phyloP scores from a whole-genome alignment of 2,329 filamentous ascomycete genomes.

The Fusarium sarcochroum region DNA sequence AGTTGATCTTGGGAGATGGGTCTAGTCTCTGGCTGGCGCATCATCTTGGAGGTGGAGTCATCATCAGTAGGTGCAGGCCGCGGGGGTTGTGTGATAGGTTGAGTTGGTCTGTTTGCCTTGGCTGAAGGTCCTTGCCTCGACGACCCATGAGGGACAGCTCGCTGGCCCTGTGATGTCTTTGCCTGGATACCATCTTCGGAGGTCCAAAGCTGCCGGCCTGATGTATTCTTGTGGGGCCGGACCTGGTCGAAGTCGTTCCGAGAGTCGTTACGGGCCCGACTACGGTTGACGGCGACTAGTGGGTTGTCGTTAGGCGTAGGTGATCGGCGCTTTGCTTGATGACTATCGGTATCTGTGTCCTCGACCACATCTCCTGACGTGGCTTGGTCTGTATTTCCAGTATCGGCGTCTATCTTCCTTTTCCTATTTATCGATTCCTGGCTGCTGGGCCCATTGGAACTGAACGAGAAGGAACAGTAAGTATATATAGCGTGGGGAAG shows the following conservation, averaged over 20 bases:
- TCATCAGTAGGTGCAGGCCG: conserved; percentile 13
- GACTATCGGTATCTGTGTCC: conserved; percentile 24
- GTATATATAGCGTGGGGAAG: neutral
- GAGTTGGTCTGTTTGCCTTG: conserved; percentile 9
- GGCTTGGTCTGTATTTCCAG: neutral
- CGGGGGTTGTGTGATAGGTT: conserved; percentile 1
- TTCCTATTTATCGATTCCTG: conserved; percentile 19
- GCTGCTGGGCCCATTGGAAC: neutral
- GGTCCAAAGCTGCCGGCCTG: no score
- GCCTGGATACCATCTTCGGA: no score
- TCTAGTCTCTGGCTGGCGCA: no score
- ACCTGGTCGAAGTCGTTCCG: no score
- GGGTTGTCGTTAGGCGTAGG: conserved; percentile 45
- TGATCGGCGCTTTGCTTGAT: conserved; percentile 48
- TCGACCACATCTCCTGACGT: neutral
- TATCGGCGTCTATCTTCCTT: conserved; percentile 11
- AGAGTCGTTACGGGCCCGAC: no score
- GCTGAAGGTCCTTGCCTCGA: conserved; percentile 10
- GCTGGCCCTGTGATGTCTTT: conserved; percentile 22
- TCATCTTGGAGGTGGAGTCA: no score
- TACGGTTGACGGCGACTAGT: conserved; percentile 27
- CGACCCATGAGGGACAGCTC: conserved; percentile 16
- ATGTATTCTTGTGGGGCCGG: no score
- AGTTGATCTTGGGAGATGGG: no score
- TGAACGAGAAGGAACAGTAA: conserved; percentile 9